Percentiles rank a stretch among this genome's conserved stretches.
Evolutionary conservation across 192 early-diverging fungal genomes (phyloP).

Genomic region (Irineochytrium annulatum): DNA sequence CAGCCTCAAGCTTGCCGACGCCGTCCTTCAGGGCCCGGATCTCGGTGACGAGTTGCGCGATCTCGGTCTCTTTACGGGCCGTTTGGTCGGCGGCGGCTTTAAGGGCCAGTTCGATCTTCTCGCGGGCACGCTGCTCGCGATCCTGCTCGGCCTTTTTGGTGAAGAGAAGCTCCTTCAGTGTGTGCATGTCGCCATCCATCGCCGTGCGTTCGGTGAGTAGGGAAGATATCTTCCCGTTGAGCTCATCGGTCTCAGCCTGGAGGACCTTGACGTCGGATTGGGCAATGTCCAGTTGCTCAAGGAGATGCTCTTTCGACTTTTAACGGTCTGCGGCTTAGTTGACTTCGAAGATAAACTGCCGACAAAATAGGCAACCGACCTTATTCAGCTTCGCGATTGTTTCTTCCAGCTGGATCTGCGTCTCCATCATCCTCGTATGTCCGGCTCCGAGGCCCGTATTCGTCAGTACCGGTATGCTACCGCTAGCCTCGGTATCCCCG

Average conservation of each 20-base stretch:
- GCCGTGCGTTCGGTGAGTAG: constrained; percentile 25
- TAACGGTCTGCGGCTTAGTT: background rate
- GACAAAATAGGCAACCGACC: constrained; percentile 7
- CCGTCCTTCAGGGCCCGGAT: constrained; percentile 26
- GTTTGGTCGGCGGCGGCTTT: constrained; percentile 21
- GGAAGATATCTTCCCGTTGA: constrained; percentile 16
- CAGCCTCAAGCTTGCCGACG: constrained; percentile 30
- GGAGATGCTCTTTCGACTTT: constrained; percentile 34
- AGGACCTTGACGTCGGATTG: constrained; percentile 18
- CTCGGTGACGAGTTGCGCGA: constrained; percentile 32
- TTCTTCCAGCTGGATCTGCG: constrained; percentile 46
- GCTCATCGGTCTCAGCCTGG: constrained; percentile 30
- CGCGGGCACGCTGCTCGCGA: constrained; percentile 38
- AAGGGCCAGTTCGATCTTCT: constrained; percentile 44
- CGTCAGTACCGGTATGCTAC: background rate
- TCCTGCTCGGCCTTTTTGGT: constrained; percentile 52
- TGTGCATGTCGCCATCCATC: constrained; percentile 39
- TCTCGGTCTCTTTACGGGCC: constrained; percentile 38
- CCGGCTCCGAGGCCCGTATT: constrained; percentile 13
- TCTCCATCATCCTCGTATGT: constrained; percentile 30
- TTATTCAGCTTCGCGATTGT: constrained; percentile 28
- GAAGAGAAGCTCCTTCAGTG: constrained; percentile 48
- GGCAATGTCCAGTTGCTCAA: constrained; percentile 24
- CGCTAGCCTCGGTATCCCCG: background rate
- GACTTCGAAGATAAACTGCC: background rate